phyloP scores from a whole-genome alignment of 441 rosid genomes.

The Populus hybrid region DNA sequence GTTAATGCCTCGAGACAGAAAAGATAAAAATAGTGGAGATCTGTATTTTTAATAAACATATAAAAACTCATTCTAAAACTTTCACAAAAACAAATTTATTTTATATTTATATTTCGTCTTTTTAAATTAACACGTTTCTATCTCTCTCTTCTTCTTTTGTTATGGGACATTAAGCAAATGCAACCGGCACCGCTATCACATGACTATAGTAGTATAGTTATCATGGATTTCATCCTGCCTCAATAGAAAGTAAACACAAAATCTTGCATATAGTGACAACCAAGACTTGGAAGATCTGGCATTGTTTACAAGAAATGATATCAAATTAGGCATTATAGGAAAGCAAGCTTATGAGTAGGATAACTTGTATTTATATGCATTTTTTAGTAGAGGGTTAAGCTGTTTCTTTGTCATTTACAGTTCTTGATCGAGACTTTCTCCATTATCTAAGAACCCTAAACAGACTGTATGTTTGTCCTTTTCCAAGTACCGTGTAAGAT shows the following conservation, averaged over 20 bases:
- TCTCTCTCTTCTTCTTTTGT: not conserved
- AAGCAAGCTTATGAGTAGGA: conserved; percentile 2
- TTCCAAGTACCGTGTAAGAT: conserved; percentile 13
- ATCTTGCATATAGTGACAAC: not conserved
- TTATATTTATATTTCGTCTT: not conserved
- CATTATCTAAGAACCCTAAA: not conserved
- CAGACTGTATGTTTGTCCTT: not conserved
- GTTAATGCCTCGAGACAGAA: too few relatives aligned
- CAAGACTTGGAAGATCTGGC: not conserved
- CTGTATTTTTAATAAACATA: too few relatives aligned
- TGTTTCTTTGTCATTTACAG: not conserved
- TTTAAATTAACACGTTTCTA: not conserved
- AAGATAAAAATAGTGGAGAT: too few relatives aligned
- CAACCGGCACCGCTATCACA: not conserved
- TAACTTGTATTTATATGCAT: not conserved
- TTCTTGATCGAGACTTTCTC: conserved; percentile 4
- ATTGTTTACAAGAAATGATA: not conserved
- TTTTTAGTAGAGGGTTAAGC: not conserved
- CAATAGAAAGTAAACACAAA: not conserved
- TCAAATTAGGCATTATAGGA: not conserved
- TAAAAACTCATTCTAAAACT: too few relatives aligned
- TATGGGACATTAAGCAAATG: too few relatives aligned
- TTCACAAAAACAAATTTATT: too few relatives aligned
- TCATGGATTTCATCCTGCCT: not conserved
- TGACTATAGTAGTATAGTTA: not conserved